Evolutionary conservation across 371 early-diverging fungal species (phyloP).

Genomic region (Apophysomyces sp.): DNA sequence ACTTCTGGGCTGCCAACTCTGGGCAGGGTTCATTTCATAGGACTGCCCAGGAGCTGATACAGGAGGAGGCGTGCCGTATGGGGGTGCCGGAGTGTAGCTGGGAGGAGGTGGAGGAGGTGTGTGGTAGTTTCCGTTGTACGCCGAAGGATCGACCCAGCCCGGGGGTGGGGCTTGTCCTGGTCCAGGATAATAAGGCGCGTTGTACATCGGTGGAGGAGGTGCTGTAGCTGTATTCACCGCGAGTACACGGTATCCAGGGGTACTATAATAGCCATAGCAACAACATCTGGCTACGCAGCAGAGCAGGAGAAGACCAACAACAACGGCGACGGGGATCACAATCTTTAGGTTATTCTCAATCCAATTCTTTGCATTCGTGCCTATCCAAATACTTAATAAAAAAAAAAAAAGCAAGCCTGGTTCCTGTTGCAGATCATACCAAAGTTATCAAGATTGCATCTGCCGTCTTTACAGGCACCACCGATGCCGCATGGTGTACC

Average conservation of each 20-base stretch:
- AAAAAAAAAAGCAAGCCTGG: too few relatives aligned
- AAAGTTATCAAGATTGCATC: conserved; percentile 39
- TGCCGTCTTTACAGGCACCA: conserved; percentile 58
- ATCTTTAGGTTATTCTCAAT: conserved; percentile 41
- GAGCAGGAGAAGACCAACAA: conserved; percentile 48
- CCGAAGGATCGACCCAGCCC: conserved; percentile 54
- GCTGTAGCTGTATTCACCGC: conserved; percentile 19
- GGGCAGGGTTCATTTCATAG: conserved; percentile 25
- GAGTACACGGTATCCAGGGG: conserved; percentile 19
- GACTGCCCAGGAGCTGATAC: conserved; percentile 8
- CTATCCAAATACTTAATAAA: too few relatives aligned
- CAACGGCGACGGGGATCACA: conserved; percentile 52
- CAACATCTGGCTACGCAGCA: conserved; percentile 51
- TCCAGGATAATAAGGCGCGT: conserved; percentile 22
- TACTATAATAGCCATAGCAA: conserved; percentile 35
- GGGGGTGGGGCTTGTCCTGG: conserved; percentile 19
- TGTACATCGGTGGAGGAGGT: not conserved
- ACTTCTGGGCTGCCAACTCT: conserved; percentile 5
- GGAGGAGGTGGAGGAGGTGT: conserved; percentile 20
- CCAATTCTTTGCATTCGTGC: conserved; percentile 34
- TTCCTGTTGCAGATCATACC: conserved; percentile 17
- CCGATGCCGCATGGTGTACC: conserved; percentile 86
- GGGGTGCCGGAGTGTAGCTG: conserved; percentile 9
- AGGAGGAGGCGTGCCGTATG: not conserved
- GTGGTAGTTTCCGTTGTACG: conserved; percentile 47